Conservation (phyloP, 2,329 filamentous ascomycete species). For the Cytospora chrysosperma region DNA sequence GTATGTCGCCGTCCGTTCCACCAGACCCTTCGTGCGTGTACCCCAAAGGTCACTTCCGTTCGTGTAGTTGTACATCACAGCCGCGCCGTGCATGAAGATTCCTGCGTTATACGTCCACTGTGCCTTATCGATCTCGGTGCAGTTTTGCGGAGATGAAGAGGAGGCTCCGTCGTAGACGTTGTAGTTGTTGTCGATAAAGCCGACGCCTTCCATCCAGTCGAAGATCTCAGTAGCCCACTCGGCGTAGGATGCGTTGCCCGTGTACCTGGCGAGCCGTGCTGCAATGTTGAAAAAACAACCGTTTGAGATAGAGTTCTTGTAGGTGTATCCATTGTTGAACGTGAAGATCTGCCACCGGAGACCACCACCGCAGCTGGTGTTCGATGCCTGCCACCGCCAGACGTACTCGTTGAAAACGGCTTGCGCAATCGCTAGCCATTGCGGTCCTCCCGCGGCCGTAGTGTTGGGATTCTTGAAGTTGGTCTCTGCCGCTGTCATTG, state of each 20-base stretch:
- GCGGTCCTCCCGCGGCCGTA: slow-evolving; percentile 38
- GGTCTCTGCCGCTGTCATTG: slow-evolving; percentile 65
- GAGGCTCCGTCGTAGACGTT: slow-evolving; percentile 62
- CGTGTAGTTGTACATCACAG: slow-evolving; percentile 67
- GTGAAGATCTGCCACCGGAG: slow-evolving; percentile 76
- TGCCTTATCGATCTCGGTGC: slow-evolving; percentile 56
- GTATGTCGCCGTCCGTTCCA: slow-evolving; percentile 45
- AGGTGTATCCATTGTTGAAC: slow-evolving; percentile 73
- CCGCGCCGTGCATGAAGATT: slow-evolving; percentile 60
- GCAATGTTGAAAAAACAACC: slow-evolving; percentile 60
- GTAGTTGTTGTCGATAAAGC: slow-evolving; percentile 54
- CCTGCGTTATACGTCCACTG: slow-evolving; percentile 69
- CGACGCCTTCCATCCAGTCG: slow-evolving; percentile 53
- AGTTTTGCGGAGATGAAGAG: slow-evolving; percentile 53
- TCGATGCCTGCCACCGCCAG: slow-evolving; percentile 57
- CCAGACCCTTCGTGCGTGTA: slow-evolving; percentile 51
- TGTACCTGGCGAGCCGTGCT: slow-evolving; percentile 67
- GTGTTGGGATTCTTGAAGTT: slow-evolving; percentile 59
- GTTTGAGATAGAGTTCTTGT: slow-evolving; percentile 67
- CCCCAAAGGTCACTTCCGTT: slow-evolving; percentile 55
- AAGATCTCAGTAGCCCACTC: slow-evolving; percentile 57
- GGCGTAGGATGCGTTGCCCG: slow-evolving; percentile 61
- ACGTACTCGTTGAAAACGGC: slow-evolving; percentile 66
- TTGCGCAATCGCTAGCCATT: slow-evolving; percentile 66
- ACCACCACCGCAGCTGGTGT: slow-evolving; percentile 63